A percentile compares a stretch with the other conserved stretches of the same genome.
Conservation (phyloP, 2,329 filamentous ascomycete genomes). For the Alternaria conjuncta region DNA sequence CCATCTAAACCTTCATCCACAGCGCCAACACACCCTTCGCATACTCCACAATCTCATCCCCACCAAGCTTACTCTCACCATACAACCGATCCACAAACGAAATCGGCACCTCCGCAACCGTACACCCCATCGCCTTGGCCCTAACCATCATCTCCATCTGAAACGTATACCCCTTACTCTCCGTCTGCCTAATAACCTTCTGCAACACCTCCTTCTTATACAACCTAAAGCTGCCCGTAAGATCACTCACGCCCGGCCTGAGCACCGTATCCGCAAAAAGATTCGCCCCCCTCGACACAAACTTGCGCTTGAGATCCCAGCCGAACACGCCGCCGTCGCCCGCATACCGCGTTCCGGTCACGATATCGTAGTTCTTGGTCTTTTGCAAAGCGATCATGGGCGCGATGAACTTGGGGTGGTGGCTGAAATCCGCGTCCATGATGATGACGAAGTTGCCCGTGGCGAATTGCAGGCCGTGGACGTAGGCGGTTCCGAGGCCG, state of each 20-base stretch:
- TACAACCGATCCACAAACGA: slow-evolving; percentile 91
- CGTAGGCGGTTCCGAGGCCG: slow-evolving; percentile 94
- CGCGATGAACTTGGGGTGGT: slow-evolving; percentile 99
- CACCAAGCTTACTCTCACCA: slow-evolving; percentile 92
- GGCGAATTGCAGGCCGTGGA: slow-evolving; percentile 88
- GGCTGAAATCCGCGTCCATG: slow-evolving; percentile 99
- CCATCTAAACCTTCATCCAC: slow-evolving; percentile 56
- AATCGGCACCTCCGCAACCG: slow-evolving; percentile 94
- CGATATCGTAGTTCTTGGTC: slow-evolving; percentile 85
- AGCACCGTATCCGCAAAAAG: slow-evolving; percentile 94
- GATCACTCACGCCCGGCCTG: slow-evolving; percentile 89
- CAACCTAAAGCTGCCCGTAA: slow-evolving; percentile 92
- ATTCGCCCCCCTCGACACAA: slow-evolving; percentile 87
- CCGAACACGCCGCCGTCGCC: slow-evolving; percentile 86
- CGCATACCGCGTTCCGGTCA: slow-evolving; percentile 94
- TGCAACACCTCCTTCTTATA: slow-evolving; percentile 92
- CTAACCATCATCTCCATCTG: slow-evolving; percentile 99
- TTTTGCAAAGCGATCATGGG: slow-evolving; percentile 87
- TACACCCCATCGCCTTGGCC: slow-evolving; percentile 94
- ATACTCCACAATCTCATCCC: slow-evolving; percentile 96
- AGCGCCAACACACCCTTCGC: slow-evolving; percentile 68
- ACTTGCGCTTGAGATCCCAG: slow-evolving; percentile 85
- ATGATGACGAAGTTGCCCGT: slow-evolving; percentile 97
- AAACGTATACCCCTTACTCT: slow-evolving; percentile 98
- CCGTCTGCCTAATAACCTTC: slow-evolving; percentile 86